These are phyloP conservation scores for Colletotrichum viniferum DNA, from an alignment of 2,329 filamentous ascomycete species.

Conservation along the genomic window DNA sequence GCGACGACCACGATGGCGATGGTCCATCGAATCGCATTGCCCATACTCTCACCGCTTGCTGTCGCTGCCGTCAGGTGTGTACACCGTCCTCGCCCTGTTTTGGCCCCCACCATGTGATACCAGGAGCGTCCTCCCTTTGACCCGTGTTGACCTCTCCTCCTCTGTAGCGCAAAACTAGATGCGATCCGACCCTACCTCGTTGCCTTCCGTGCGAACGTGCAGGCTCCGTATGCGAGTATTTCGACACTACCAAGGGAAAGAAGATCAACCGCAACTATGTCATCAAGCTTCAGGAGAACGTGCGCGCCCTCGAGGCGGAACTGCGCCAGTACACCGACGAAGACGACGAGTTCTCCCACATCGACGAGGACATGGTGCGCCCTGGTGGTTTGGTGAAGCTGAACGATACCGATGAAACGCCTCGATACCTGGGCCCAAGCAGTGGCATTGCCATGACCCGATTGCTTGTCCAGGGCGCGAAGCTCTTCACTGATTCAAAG, in stretches of 20 bases:
- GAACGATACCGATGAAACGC: conserved; percentile 81
- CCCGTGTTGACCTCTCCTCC: conserved; percentile 21
- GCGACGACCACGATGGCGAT: conserved; percentile 54
- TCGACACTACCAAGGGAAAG: conserved; percentile 83
- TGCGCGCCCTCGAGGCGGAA: conserved; percentile 81
- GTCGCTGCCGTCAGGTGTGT: conserved; percentile 76
- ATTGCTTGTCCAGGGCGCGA: conserved; percentile 94
- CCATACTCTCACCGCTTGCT: conserved; percentile 81
- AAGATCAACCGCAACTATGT: conserved; percentile 93
- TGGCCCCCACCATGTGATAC: neutral
- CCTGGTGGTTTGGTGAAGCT: conserved; percentile 86
- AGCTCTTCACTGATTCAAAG: conserved; percentile 88
- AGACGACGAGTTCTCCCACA: conserved; percentile 70
- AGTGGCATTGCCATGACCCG: conserved; percentile 96
- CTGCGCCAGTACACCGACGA: conserved; percentile 80
- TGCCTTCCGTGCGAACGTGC: conserved; percentile 93
- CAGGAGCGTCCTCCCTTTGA: neutral
- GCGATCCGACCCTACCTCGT: conserved; percentile 88
- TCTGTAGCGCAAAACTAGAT: conserved; percentile 87
- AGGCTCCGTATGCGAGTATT: conserved; percentile 93
- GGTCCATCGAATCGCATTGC: conserved; percentile 67
- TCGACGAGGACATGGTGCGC: conserved; percentile 84
- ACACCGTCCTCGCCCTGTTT: conserved; percentile 17
- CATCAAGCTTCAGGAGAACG: conserved; percentile 86
- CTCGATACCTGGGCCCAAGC: conserved; percentile 89